Evolutionary conservation across 1,284 basidiomycete genomes (phyloP).

Genomic region (Tilletiaria anomala): DNA sequence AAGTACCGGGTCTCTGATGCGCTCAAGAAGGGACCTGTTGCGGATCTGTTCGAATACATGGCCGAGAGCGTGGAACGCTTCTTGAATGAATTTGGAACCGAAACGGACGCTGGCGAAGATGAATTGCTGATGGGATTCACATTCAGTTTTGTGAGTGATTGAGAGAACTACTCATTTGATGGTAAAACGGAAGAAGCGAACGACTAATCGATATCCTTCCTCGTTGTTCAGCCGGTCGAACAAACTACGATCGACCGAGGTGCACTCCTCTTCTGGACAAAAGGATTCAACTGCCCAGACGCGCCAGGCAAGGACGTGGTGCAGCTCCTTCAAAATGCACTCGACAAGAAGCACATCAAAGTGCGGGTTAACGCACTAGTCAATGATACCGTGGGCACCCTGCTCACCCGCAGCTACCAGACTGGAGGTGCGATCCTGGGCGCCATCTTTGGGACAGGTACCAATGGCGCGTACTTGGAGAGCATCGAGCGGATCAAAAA

Average conservation of each 20-base stretch:
- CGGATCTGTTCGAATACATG: constrained; percentile 54
- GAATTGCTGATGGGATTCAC: constrained; percentile 48
- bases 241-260: constrained; percentile 83
- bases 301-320: constrained; percentile 87
- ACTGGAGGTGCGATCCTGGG: constrained; percentile 68
- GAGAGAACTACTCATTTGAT: neutral
- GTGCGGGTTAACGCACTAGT: constrained; percentile 87
- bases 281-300: constrained; percentile 40
- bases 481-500: constrained; percentile 70
- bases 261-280: constrained; percentile 47
- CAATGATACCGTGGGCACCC: constrained; percentile 84
- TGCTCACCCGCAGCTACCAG: constrained; percentile 81
- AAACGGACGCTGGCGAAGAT: constrained; percentile 11
- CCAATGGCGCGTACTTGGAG: constrained; percentile 94
- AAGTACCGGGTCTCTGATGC: constrained; percentile 34
- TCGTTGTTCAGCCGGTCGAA: constrained; percentile 65
- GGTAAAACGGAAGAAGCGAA: neutral
- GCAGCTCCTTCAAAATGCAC: constrained; percentile 75
- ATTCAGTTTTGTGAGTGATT: constrained; percentile 49
- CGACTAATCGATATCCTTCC: neutral
- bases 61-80: constrained; percentile 90
- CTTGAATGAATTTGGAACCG: constrained; percentile 54
- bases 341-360: constrained; percentile 82
- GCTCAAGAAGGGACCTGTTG: constrained; percentile 26
- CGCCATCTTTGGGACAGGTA: constrained; percentile 89